Conservation (phyloP, 2,329 filamentous ascomycete genomes). For the Tolypocladium cylindrosporum region DNA sequence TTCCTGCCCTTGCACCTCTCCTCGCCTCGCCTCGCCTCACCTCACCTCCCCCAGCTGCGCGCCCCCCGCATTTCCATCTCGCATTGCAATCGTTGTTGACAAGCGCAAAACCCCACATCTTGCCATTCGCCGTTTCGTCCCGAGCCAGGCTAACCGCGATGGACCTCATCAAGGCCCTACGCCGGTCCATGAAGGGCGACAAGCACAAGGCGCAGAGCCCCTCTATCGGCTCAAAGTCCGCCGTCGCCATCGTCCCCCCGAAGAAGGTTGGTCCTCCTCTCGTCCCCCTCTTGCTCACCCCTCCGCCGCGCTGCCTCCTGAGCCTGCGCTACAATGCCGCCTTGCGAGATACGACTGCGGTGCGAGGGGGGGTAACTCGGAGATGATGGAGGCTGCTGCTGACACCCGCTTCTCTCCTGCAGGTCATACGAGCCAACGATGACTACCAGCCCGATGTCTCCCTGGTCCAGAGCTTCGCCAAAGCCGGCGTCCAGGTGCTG, state of each 20-base stretch:
- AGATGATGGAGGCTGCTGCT: background rate
- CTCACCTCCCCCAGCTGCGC: background rate
- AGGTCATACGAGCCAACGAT: conserved; percentile 97
- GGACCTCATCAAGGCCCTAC: conserved; percentile 55
- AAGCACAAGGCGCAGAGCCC: conserved; percentile 66
- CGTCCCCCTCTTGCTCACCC: background rate
- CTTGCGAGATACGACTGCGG: background rate
- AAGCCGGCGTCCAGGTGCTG: conserved; percentile 66
- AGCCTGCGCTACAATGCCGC: background rate
- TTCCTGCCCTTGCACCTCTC: background rate
- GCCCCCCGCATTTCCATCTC: background rate
- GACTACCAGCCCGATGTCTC: conserved; percentile 69
- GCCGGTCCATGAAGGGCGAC: conserved; percentile 83
- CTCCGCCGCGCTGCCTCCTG: background rate
- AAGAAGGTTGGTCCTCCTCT: conserved; percentile 62
- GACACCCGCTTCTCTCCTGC: conserved; percentile 2
- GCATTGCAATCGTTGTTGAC: background rate
- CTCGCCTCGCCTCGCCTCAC: background rate
- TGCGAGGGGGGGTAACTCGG: background rate
- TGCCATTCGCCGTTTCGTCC: background rate
- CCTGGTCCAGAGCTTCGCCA: conserved; percentile 82
- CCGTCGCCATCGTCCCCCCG: conserved; percentile 79
- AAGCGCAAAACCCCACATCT: background rate
- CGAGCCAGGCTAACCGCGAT: conserved; percentile 28
- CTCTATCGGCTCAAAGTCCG: conserved; percentile 74